Conservation (phyloP, 2,329 filamentous ascomycete genomes). For the Aspergillus ustus region DNA sequence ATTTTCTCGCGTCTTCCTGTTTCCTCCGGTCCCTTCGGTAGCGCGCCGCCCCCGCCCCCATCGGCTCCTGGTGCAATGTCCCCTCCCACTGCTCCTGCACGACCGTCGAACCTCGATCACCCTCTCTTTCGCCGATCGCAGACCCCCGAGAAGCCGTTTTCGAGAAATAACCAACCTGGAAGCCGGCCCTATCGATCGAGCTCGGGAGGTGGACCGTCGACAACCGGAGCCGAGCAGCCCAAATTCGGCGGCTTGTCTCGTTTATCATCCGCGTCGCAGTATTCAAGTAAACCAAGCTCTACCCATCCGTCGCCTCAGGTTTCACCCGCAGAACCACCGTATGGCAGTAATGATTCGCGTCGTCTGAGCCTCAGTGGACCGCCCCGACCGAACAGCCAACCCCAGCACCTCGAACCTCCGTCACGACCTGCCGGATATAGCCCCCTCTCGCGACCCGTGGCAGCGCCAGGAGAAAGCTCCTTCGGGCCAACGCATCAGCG, state of each 20-base stretch:
- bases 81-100: slow-evolving; percentile 46
- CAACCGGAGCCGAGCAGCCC: slow-evolving; percentile 34
- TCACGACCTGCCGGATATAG: slow-evolving; percentile 41
- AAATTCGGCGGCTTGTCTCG: slow-evolving; percentile 39
- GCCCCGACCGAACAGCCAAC: slow-evolving; percentile 48
- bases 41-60: slow-evolving; percentile 34
- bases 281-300: slow-evolving; percentile 40
- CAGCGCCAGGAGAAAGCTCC: slow-evolving; percentile 25
- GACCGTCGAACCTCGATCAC: slow-evolving; percentile 61
- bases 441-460: slow-evolving; percentile 36
- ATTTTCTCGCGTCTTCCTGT: slow-evolving; percentile 54
- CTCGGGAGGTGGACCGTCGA: slow-evolving; percentile 37
- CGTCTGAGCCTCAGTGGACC: slow-evolving; percentile 51
- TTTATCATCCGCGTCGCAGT: slow-evolving; percentile 36
- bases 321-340: slow-evolving; percentile 38
- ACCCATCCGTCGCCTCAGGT: slow-evolving; percentile 42
- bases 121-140: slow-evolving; percentile 68
- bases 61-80: slow-evolving; percentile 47
- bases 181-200: slow-evolving; percentile 42
- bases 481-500: slow-evolving; percentile 32
- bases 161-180: slow-evolving; percentile 44
- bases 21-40: slow-evolving; percentile 38
- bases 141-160: slow-evolving; percentile 71
- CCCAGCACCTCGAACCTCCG: slow-evolving; percentile 41
- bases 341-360: slow-evolving; percentile 36